Evolutionary conservation across 2,329 filamentous ascomycete genomes (phyloP).

Genomic region (Xylariaceae sp.): DNA sequence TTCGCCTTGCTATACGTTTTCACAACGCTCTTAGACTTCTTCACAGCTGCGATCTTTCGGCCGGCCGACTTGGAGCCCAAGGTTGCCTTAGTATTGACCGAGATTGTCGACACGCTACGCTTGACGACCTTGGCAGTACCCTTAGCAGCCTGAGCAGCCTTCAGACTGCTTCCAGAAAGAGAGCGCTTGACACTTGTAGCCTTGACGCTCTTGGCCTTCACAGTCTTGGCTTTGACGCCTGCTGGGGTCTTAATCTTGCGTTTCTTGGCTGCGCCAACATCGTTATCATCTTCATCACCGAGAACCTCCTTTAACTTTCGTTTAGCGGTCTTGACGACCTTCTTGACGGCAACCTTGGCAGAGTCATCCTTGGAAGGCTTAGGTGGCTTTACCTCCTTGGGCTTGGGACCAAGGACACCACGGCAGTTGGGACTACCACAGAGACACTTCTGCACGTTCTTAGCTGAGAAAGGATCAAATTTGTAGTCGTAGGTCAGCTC

Average conservation of each 20-base stretch:
- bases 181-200: conserved; percentile 19
- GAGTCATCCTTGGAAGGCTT: conserved; percentile 41
- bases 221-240: conserved; percentile 27
- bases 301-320: conserved; percentile 53
- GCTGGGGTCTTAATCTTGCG: conserved; percentile 40
- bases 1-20: conserved; percentile 27
- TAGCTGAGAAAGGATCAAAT: conserved; percentile 64
- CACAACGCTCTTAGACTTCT: conserved; percentile 25
- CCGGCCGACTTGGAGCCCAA: conserved; percentile 18
- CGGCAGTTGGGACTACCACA: conserved; percentile 62
- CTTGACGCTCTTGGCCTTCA: conserved; percentile 23
- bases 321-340: conserved; percentile 44
- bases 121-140: conserved; percentile 33
- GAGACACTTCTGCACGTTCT: conserved; percentile 64
- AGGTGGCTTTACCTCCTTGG: conserved; percentile 48
- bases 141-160: conserved; percentile 26
- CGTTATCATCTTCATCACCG: conserved; percentile 32
- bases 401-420: conserved; percentile 59
- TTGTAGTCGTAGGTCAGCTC: conserved; percentile 93
- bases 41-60: conserved; percentile 19
- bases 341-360: conserved; percentile 27
- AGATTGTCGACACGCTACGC: conserved; percentile 35
- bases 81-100: conserved; percentile 31
- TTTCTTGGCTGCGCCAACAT: conserved; percentile 34
- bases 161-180: conserved; percentile 26